These are phyloP conservation scores for Diversispora eburnea DNA, from an alignment of 192 early-diverging fungal genomes.

Conservation along the genomic window DNA sequence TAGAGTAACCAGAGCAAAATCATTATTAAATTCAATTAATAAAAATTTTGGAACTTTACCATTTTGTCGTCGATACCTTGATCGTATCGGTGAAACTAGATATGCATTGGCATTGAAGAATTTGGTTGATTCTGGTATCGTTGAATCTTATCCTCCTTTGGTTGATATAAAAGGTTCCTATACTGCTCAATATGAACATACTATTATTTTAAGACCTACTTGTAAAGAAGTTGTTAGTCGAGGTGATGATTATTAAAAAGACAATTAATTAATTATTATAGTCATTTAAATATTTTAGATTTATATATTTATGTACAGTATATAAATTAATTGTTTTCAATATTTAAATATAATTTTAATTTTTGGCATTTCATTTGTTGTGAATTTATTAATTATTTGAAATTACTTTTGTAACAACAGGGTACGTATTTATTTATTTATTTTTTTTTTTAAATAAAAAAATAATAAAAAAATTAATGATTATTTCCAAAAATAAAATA, in stretches of 20 bases:
- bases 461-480: too few relatives aligned
- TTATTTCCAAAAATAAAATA: too few relatives aligned
- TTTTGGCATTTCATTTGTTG: too few relatives aligned
- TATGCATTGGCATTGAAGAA: slow-evolving; percentile 82
- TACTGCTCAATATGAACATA: slow-evolving; percentile 98
- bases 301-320: too few relatives aligned
- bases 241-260: slow-evolving; percentile 41
- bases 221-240: slow-evolving; percentile 70
- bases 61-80: slow-evolving; percentile 94
- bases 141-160: slow-evolving; percentile 86
- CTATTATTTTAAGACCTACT: slow-evolving; percentile 83
- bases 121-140: slow-evolving; percentile 79
- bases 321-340: too few relatives aligned
- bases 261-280: background rate
- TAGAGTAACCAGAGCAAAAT: slow-evolving; percentile 70
- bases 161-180: slow-evolving; percentile 79
- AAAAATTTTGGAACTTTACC: slow-evolving; percentile 91
- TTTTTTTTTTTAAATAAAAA: too few relatives aligned
- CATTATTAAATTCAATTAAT: slow-evolving; percentile 74
- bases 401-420: too few relatives aligned
- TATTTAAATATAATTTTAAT: too few relatives aligned
- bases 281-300: too few relatives aligned
- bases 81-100: slow-evolving; percentile 88
- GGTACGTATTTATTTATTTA: too few relatives aligned
- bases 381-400: too few relatives aligned